Conservation (phyloP, 371 early-diverging fungal genomes). For the Mucor lusitanicus region DNA sequence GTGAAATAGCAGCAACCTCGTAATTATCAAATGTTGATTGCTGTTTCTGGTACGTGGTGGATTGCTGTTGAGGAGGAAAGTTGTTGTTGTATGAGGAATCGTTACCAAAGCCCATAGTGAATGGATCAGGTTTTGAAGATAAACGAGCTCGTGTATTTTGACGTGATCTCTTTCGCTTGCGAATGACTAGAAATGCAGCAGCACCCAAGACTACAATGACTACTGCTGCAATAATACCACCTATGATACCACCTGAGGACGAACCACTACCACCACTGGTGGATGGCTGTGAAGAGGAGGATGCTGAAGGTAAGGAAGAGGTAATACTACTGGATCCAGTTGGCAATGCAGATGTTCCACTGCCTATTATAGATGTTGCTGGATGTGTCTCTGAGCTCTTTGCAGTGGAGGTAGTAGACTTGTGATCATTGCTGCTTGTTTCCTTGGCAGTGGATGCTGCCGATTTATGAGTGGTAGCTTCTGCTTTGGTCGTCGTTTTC, state of each 20-base stretch:
- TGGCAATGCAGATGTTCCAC: not conserved
- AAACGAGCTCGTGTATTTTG: slow-evolving; percentile 10
- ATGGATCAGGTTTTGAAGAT: slow-evolving; percentile 17
- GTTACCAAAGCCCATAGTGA: slow-evolving; percentile 27
- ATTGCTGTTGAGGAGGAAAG: slow-evolving; percentile 1
- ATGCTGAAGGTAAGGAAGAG: not conserved
- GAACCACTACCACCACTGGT: not conserved
- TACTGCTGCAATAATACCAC: slow-evolving; percentile 37
- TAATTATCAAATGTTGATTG: slow-evolving; percentile 5
- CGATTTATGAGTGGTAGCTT: not conserved
- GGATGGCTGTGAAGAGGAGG: not conserved
- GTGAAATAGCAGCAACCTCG: not conserved
- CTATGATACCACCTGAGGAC: slow-evolving; percentile 21
- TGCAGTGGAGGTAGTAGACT: not conserved
- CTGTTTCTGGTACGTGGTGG: not conserved
- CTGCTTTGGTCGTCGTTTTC: not conserved
- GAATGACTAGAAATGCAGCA: slow-evolving; percentile 30
- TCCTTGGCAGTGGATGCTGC: not conserved
- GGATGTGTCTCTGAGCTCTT: not conserved
- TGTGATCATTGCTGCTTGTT: not conserved
- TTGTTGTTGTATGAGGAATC: not conserved
- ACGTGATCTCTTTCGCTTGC: slow-evolving; percentile 24
- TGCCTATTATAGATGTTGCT: not conserved
- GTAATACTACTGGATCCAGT: not conserved
- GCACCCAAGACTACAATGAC: slow-evolving; percentile 20